Evolutionary conservation across 2,329 filamentous ascomycete species (phyloP).

Genomic region (Diaporthe caulivora): DNA sequence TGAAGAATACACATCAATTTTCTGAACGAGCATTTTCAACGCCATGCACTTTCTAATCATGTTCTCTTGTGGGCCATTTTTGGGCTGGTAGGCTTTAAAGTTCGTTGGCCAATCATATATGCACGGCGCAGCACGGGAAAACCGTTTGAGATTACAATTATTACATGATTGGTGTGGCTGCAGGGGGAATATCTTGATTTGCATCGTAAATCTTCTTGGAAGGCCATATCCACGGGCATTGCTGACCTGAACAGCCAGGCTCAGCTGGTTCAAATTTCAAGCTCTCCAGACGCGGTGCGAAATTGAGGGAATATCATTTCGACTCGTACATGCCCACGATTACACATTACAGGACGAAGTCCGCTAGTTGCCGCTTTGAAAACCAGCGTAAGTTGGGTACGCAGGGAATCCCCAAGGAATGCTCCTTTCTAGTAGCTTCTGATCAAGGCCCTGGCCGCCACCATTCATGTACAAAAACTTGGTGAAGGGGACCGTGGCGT

Average conservation of each 20-base stretch:
- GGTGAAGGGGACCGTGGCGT: not conserved
- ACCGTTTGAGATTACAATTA: not conserved
- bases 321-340: not conserved
- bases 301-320: not conserved
- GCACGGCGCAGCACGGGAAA: not conserved
- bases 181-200: too few relatives aligned
- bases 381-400: not conserved
- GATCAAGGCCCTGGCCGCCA: not conserved
- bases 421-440: not conserved
- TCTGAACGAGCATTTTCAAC: not conserved
- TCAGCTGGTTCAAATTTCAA: not conserved
- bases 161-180: not conserved
- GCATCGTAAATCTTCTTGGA: too few relatives aligned
- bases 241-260: not conserved
- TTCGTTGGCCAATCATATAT: not conserved
- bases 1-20: not conserved
- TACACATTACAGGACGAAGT: not conserved
- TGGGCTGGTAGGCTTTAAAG: not conserved
- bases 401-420: not conserved
- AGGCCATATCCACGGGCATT: not conserved
- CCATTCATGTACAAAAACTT: slow-evolving; percentile 6
- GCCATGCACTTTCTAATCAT: not conserved
- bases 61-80: not conserved
- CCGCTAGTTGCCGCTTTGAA: not conserved
- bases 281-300: not conserved